Base-by-base conservation (phyloP, 1,139 yeast genomes). In the Suhomyces choctaworum region DNA sequence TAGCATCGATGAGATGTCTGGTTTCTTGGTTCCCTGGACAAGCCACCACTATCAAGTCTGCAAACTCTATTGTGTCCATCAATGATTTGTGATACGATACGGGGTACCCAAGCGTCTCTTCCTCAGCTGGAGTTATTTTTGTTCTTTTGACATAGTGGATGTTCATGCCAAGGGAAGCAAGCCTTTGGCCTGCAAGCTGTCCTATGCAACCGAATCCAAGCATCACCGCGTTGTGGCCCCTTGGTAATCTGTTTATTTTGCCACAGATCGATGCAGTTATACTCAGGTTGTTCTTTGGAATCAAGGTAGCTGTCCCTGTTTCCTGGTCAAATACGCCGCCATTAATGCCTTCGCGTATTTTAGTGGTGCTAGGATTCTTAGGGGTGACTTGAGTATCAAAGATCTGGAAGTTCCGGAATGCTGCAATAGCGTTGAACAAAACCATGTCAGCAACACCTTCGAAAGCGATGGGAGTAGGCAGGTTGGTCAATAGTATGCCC, bases 21-120 rank as follows among this genome's bases (percentile, higher is more conserved):
- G 94, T 84, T 17, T 72, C 69, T 2, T 76, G 69, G 3, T 79
- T 70, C 14, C 81, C 80, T 2, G 95, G 95, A 30, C 85, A 71
- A 5, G 86, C 81, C 39, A 85, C 56, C 1, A 84, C 78, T 7
- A 86, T 63, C 45, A 83, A 66, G 51, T 85, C 92, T 0, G 70
- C 73, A 36, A 66, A 30, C 10, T 46, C 50, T n/a, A 48, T 51
- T 5, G 66, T 56, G 13, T 56, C 66, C 4, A 14, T 21, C 2
- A 55, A 16, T 7, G 45, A 22, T 19, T 36, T 25, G 40, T 52
- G 55, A 41, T 44, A 54, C 2, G 46, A 44, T 7, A 39, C 51
- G 2, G 42, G 39, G 32, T 37, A 56, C 1, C 51, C 51, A 20
- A 56, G 46, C 7, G 16, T 19, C n/a, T 22, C 24, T 21, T 42